These are phyloP conservation scores for Colletotrichum gigasporum DNA, from an alignment of 2,329 filamentous ascomycete species.

Conservation along the genomic window DNA sequence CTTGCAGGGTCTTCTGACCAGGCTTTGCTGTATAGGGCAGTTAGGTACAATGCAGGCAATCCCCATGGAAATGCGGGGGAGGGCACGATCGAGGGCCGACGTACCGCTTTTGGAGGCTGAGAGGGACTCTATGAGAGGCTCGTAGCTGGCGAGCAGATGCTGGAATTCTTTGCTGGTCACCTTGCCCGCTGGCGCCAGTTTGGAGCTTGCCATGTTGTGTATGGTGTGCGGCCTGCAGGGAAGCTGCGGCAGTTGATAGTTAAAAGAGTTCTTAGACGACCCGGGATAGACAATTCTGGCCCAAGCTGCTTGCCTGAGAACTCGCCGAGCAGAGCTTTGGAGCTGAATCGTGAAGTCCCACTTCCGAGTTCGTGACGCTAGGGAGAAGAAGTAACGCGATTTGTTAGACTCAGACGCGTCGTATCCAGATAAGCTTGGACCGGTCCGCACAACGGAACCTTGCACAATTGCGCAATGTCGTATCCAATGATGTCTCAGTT, in stretches of 20 bases:
- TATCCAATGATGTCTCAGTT: background rate
- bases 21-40: conserved; percentile 49
- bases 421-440: background rate
- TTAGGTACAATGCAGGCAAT: conserved; percentile 15
- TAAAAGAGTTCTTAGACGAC: no score
- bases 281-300: no score
- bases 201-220: conserved; percentile 8
- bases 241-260: no score
- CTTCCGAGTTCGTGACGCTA: no score
- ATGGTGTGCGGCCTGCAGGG: no score
- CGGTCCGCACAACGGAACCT: background rate
- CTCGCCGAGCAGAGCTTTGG: no score
- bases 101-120: conserved; percentile 57
- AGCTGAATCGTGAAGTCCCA: no score
- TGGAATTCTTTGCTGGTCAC: conserved; percentile 46
- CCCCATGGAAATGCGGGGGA: conserved; percentile 21
- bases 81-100: conserved; percentile 29
- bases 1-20: conserved; percentile 60
- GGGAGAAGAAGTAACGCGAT: no score
- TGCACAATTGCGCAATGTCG: background rate
- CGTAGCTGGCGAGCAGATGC: conserved; percentile 47
- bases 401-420: background rate
- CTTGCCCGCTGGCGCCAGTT: conserved; percentile 26
- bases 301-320: no score
- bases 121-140: conserved; percentile 50